Evolutionary conservation across 2,329 filamentous ascomycete species (phyloP).

Genomic region (Botryotinia globosa): DNA sequence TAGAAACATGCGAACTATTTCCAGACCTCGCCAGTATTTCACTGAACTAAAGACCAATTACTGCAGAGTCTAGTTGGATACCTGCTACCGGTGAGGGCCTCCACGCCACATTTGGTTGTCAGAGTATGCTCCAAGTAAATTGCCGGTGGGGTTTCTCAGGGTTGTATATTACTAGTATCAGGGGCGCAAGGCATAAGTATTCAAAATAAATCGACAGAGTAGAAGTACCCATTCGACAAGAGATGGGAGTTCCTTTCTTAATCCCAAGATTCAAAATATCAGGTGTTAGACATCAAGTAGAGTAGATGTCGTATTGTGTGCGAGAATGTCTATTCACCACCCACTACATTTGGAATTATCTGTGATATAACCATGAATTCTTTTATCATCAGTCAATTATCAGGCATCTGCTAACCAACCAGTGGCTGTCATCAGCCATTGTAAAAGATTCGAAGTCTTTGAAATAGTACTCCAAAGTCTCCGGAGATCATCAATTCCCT

Average conservation of each 20-base stretch:
- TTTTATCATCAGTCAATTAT: not conserved
- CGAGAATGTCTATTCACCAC: not conserved
- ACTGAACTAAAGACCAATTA: not conserved
- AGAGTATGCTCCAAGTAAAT: not conserved
- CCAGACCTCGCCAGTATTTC: not conserved
- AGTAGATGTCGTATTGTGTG: not conserved
- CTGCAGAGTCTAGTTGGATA: not conserved
- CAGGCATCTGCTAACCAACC: not conserved
- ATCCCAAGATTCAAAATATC: not conserved
- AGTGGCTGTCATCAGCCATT: no score
- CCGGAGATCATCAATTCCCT: not conserved
- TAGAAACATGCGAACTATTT: no score
- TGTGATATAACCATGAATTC: no score
- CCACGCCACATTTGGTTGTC: not conserved
- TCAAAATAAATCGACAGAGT: not conserved
- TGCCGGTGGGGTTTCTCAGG: not conserved
- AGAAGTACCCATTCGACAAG: not conserved
- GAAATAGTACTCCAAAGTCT: not conserved
- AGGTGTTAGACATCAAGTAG: not conserved
- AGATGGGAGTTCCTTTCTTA: not conserved
- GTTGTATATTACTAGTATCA: not conserved
- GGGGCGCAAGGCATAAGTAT: not conserved
- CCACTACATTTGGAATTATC: no score
- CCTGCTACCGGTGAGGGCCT: conserved; percentile 37
- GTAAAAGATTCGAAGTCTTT: not conserved